A percentile compares a stretch with the other conserved stretches of the same genome.
Conservation (phyloP, 2,329 filamentous ascomycete species). For the Pseudogymnoascus sp. region DNA sequence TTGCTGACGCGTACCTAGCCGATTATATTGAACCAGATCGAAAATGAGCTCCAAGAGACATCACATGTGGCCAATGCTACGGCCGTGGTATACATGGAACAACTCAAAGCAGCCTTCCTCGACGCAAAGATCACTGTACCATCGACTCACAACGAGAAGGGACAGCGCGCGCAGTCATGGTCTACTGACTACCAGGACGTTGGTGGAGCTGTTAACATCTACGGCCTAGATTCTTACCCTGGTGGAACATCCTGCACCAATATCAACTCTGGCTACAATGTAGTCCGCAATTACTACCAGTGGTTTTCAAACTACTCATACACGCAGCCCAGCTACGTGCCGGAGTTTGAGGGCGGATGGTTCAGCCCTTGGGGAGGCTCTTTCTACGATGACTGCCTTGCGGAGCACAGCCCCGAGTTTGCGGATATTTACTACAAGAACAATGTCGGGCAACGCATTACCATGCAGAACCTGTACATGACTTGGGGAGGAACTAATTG, state of each 20-base stretch:
- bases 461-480: constrained; percentile 45
- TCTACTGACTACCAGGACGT: constrained; percentile 49
- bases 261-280: constrained; percentile 39
- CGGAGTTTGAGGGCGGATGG: constrained; percentile 48
- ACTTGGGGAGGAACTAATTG: constrained; percentile 49
- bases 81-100: constrained; percentile 45
- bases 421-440: constrained; percentile 52
- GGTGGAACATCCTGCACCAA: constrained; percentile 45
- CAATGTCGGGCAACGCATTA: constrained; percentile 44
- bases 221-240: constrained; percentile 41
- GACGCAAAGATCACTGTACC: constrained; percentile 43
- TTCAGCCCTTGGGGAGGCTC: constrained; percentile 46
- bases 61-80: constrained; percentile 37
- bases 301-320: constrained; percentile 50
- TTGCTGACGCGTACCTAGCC: constrained; percentile 24
- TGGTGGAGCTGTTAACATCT: constrained; percentile 46
- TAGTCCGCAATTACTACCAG: constrained; percentile 47
- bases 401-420: constrained; percentile 41
- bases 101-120: constrained; percentile 39
- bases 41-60: constrained; percentile 46
- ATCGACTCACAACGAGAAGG: constrained; percentile 44
- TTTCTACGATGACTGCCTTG: constrained; percentile 44
- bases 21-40: constrained; percentile 45
- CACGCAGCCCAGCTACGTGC: constrained; percentile 45
- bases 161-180: constrained; percentile 42